A percentile compares a stretch with the other conserved stretches of the same genome.
Conservation (phyloP, 371 early-diverging fungal genomes). For the Rhizopus microsporus region DNA sequence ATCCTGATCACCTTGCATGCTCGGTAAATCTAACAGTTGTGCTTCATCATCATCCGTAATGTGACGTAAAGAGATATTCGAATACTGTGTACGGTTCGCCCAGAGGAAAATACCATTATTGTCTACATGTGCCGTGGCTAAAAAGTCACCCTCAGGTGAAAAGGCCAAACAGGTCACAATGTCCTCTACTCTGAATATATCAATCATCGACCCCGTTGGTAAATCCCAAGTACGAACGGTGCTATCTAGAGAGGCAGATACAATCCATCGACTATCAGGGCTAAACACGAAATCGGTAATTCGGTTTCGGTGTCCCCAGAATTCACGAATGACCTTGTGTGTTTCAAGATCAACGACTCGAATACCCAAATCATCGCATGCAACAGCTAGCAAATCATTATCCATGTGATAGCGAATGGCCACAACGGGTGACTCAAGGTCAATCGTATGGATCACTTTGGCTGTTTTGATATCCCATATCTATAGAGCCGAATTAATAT, state of each 20-base stretch:
- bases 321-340: constrained; percentile 79
- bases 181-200: constrained; percentile 75
- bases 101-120: constrained; percentile 90
- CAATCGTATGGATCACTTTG: constrained; percentile 61
- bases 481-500: constrained; percentile 25
- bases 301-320: constrained; percentile 84
- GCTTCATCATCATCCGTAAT: constrained; percentile 64
- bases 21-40: constrained; percentile 52
- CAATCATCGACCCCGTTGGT: constrained; percentile 87
- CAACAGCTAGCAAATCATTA: constrained; percentile 79
- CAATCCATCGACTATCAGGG: constrained; percentile 92
- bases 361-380: constrained; percentile 83
- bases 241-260: constrained; percentile 81
- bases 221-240: constrained; percentile 95
- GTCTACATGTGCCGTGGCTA: constrained; percentile 92
- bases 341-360: constrained; percentile 88
- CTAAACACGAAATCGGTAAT: constrained; percentile 90
- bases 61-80: constrained; percentile 63
- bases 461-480: constrained; percentile 83
- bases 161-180: constrained; percentile 84
- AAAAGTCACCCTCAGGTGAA: constrained; percentile 88
- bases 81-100: constrained; percentile 83
- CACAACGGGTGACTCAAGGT: constrained; percentile 73
- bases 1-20: constrained; percentile 48
- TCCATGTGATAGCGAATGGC: constrained; percentile 66